A percentile compares a stretch with the other conserved stretches of the same genome.
Evolutionary conservation across 2,329 filamentous ascomycete species (phyloP).

Genomic region (Fusarium armeniacum): DNA sequence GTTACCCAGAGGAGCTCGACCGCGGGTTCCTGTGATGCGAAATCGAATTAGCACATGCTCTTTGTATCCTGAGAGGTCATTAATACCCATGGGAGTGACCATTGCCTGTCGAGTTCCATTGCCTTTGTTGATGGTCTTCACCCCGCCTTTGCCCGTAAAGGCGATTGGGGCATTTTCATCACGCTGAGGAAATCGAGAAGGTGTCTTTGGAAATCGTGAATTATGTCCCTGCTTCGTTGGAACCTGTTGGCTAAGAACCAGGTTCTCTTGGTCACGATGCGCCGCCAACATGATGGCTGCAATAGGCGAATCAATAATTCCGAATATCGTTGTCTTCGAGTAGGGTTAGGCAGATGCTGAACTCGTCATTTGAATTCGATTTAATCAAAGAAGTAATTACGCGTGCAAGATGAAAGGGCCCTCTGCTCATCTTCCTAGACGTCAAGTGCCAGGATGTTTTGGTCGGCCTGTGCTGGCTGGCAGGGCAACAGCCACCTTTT

Average conservation of each 20-base stretch:
- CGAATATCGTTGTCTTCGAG: constrained; percentile 24
- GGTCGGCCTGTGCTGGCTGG: constrained; percentile 46
- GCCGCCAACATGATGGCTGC: constrained; percentile 75
- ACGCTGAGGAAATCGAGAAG: constrained; percentile 80
- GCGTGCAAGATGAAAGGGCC: constrained; percentile 36
- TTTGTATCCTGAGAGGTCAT: not conserved
- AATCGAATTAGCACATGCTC: constrained; percentile 20
- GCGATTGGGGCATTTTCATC: constrained; percentile 79
- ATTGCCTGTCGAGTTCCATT: constrained; percentile 68
- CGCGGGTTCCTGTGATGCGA: constrained; percentile 59
- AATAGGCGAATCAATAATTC: constrained; percentile 28
- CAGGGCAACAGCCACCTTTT: constrained; percentile 49
- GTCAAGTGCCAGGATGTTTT: constrained; percentile 42
- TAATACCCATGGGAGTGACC: constrained; percentile 83
- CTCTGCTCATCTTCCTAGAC: constrained; percentile 19
- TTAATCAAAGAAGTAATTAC: constrained; percentile 41
- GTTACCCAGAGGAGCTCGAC: constrained; percentile 86
- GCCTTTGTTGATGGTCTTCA: constrained; percentile 63
- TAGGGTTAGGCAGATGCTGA: constrained; percentile 26
- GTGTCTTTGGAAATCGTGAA: constrained; percentile 82
- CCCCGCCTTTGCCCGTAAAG: constrained; percentile 64
- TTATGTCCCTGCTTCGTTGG: constrained; percentile 84
- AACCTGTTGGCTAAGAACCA: constrained; percentile 80
- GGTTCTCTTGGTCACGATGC: constrained; percentile 89
- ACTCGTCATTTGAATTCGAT: constrained; percentile 30